phyloP scores from a whole-genome alignment of 2,329 filamentous ascomycete species.

The Cordyceps tenuipes region DNA sequence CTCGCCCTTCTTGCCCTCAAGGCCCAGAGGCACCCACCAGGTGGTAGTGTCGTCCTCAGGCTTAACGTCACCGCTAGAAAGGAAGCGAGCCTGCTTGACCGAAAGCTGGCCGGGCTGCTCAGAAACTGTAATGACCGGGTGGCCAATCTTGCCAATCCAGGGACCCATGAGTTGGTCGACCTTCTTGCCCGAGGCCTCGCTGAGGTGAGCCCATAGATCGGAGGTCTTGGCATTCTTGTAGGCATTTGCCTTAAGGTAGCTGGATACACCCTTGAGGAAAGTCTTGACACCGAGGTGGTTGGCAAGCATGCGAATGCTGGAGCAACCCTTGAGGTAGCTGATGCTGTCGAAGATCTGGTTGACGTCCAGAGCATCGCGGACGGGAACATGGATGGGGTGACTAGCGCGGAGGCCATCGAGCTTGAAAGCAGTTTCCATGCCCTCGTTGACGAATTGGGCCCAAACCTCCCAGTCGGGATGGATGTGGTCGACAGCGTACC shows the following conservation, averaged over 20 bases:
- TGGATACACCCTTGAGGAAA: slow-evolving; percentile 83
- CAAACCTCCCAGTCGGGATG: slow-evolving; percentile 97
- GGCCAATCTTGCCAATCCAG: slow-evolving; percentile 94
- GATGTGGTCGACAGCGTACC: slow-evolving; percentile 82
- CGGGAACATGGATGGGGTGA: slow-evolving; percentile 92
- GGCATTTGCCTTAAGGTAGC: slow-evolving; percentile 80
- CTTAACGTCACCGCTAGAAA: slow-evolving; percentile 85
- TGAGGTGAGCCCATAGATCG: slow-evolving; percentile 83
- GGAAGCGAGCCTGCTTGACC: slow-evolving; percentile 79
- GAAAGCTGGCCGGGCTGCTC: slow-evolving; percentile 78
- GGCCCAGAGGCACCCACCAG: slow-evolving; percentile 90
- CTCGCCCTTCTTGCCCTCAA: slow-evolving; percentile 66
- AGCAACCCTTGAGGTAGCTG: slow-evolving; percentile 93
- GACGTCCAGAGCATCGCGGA: slow-evolving; percentile 86
- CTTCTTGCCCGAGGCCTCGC: slow-evolving; percentile 79
- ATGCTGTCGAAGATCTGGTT: slow-evolving; percentile 98
- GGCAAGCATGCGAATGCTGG: slow-evolving; percentile 92
- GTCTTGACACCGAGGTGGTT: slow-evolving; percentile 79
- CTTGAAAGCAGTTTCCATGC: slow-evolving; percentile 82
- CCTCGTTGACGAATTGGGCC: slow-evolving; percentile 95
- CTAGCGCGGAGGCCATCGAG: slow-evolving; percentile 86
- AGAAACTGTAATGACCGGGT: slow-evolving; percentile 78
- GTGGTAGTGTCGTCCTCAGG: slow-evolving; percentile 82
- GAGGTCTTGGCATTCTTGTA: slow-evolving; percentile 88
- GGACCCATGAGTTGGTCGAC: slow-evolving; percentile 81